Percentiles rank a stretch among this genome's conserved stretches.
phyloP scores from a whole-genome alignment of 1,139 yeast genomes.

The Yamadazyma friedrichii region DNA sequence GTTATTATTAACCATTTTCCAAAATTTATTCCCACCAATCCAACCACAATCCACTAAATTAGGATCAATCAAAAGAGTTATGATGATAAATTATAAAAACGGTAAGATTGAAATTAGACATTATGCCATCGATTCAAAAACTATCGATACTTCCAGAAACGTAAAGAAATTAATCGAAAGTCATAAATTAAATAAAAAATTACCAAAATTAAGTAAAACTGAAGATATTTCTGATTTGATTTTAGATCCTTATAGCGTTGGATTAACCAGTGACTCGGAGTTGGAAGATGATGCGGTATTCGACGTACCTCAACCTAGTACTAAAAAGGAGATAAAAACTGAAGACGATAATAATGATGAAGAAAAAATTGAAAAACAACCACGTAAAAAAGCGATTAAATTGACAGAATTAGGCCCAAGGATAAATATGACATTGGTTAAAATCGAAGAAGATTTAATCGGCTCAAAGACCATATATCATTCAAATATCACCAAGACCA shows the following conservation, averaged over 20 bases:
- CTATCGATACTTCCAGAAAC: constrained; percentile 80
- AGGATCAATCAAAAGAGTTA: constrained; percentile 73
- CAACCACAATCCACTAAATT: constrained; percentile 78
- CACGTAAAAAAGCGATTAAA: constrained; percentile 83
- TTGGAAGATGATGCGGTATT: constrained; percentile 91
- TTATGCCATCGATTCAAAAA: constrained; percentile 82
- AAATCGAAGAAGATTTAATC: constrained; percentile 87
- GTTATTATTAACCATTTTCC: constrained; percentile 84
- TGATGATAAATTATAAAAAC: constrained; percentile 63
- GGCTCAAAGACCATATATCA: constrained; percentile 77
- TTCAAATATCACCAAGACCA: constrained; percentile 60
- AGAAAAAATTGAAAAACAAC: constrained; percentile 19
- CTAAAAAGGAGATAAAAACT: constrained; percentile 23
- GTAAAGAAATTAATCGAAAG: constrained; percentile 74
- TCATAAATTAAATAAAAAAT: constrained; percentile 55
- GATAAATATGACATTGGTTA: constrained; percentile 67
- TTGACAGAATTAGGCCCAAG: constrained; percentile 95
- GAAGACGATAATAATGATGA: constrained; percentile 10
- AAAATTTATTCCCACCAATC: constrained; percentile 93
- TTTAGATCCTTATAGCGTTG: constrained; percentile 78
- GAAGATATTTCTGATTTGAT: constrained; percentile 81
- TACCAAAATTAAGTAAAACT: constrained; percentile 72
- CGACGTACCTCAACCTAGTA: constrained; percentile 26
- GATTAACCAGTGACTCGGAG: constrained; percentile 88
- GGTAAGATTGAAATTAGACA: constrained; percentile 84